Evolutionary conservation across 768 basidiomycete genomes (phyloP), one percentile per base, ranked within the genome.

Genomic region (Russula abietina): DNA sequence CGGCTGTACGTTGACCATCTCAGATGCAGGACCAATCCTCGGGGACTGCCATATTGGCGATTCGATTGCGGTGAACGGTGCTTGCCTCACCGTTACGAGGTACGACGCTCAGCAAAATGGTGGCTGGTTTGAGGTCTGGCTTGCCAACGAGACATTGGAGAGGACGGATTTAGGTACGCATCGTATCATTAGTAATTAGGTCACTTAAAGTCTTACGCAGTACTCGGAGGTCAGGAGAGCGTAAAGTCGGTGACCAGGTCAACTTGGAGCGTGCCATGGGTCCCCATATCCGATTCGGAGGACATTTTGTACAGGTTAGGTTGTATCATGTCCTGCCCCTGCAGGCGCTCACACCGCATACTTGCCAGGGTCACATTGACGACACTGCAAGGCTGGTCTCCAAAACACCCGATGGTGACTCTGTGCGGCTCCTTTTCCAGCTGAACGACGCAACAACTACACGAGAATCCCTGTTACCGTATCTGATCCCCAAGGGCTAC

Each of bases 231-330:
- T 24, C 17, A 96, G 93, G 94, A 36, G 86, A 91, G 69, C 78
- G 89, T 58, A 81, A 78, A 66, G 83, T 85, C 19, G 92, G 91
- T 22, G 87, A 92, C 67, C 80, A 85, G 68, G 82, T 98, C 51
- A 98, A 98, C 73, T 79, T 95, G 43, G 97, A 99, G 77, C 83
- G 97, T 55, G 97, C 97, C 2, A 93, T 98, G 92, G 87, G 85
- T 24, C 87, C 88, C 5, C 90, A 94, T 76, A 86, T 83, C 19
- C 80, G 96, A 60, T 97, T 98, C 70, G 97, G 97, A 30, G 97
- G 97, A 12, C 97, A 99, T 72, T 94, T 95, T 71, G 97, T 99
- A 24, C 96, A 98, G 84, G 94, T 91, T 70, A 59, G 78, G 62
- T 5, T 49, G 19, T 36, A 14, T 22, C 61, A 39, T 41, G 17